Percentiles rank a stretch among this genome's conserved stretches.
phyloP scores from a whole-genome alignment of 768 basidiomycete genomes.

The Russula sp. region DNA sequence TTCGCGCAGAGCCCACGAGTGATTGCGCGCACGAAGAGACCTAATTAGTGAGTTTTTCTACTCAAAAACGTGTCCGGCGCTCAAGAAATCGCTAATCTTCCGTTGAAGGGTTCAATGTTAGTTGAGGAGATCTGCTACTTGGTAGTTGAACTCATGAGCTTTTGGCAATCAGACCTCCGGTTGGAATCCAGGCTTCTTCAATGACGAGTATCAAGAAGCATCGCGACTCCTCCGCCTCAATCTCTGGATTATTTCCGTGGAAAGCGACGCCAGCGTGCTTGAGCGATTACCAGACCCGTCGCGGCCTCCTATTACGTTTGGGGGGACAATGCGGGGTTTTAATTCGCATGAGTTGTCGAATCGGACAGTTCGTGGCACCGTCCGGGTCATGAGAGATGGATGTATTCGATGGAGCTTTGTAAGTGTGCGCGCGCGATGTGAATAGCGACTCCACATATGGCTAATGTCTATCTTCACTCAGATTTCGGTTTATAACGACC shows the following conservation, averaged over 20 bases:
- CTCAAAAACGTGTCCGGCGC: not conserved
- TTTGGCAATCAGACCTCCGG: slow-evolving; percentile 17
- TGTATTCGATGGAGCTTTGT: slow-evolving; percentile 45
- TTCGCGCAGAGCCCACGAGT: not conserved
- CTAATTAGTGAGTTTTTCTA: slow-evolving; percentile 36
- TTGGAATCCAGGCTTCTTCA: slow-evolving; percentile 43
- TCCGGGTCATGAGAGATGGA: slow-evolving; percentile 32
- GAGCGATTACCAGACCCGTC: slow-evolving; percentile 23
- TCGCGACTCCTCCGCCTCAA: slow-evolving; percentile 56
- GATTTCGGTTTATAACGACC: slow-evolving; percentile 49
- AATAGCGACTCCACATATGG: not conserved
- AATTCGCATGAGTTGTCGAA: slow-evolving; percentile 26
- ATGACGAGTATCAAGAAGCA: slow-evolving; percentile 55
- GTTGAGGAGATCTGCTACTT: slow-evolving; percentile 4
- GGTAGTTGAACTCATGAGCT: not conserved
- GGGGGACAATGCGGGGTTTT: slow-evolving; percentile 29
- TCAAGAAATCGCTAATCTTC: slow-evolving; percentile 3
- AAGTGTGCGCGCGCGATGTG: slow-evolving; percentile 28
- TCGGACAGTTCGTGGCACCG: slow-evolving; percentile 32
- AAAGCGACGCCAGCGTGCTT: slow-evolving; percentile 14
- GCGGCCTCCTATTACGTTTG: slow-evolving; percentile 31
- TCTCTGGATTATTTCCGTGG: slow-evolving; percentile 40
- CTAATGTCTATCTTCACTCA: slow-evolving; percentile 25
- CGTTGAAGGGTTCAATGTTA: slow-evolving; percentile 30
- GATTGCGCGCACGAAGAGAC: slow-evolving; percentile 30